Evolutionary conservation across 2,329 filamentous ascomycete species (phyloP).

Genomic region (Pleurostoma richardsiae): DNA sequence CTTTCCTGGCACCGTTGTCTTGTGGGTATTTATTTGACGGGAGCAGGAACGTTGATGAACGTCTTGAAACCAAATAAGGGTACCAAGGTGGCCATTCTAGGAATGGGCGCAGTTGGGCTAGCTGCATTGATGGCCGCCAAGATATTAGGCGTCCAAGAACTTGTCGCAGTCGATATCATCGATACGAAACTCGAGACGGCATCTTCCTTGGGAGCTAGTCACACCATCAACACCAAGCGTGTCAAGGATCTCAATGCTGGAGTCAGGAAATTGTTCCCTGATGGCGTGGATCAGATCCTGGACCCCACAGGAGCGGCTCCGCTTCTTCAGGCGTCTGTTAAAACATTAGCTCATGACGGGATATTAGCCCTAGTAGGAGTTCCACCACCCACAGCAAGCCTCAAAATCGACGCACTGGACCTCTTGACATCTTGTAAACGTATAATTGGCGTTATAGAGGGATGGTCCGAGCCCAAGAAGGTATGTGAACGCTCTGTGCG

Average conservation of each 20-base stretch:
- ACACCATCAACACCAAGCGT: constrained; percentile 25
- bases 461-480: background rate
- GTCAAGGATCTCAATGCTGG: background rate
- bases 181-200: constrained; percentile 34
- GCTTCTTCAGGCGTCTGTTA: background rate
- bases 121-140: constrained; percentile 31
- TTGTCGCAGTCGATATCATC: constrained; percentile 42
- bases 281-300: background rate
- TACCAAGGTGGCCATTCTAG: constrained; percentile 25
- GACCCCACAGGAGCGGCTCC: background rate
- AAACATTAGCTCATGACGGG: background rate
- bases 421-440: background rate
- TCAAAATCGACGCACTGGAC: background rate
- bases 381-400: background rate
- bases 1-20: constrained; percentile 30
- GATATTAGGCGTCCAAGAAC: constrained; percentile 16
- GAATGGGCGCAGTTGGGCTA: constrained; percentile 33
- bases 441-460: background rate
- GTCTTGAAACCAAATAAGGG: constrained; percentile 16
- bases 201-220: constrained; percentile 36
- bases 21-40: constrained; percentile 34
- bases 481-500: background rate
- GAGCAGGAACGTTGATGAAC: constrained; percentile 34
- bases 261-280: background rate
- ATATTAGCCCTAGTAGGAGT: background rate